phyloP scores from a whole-genome alignment of 352 stramenopile genomes.

The Globisporangium cederbergense region DNA sequence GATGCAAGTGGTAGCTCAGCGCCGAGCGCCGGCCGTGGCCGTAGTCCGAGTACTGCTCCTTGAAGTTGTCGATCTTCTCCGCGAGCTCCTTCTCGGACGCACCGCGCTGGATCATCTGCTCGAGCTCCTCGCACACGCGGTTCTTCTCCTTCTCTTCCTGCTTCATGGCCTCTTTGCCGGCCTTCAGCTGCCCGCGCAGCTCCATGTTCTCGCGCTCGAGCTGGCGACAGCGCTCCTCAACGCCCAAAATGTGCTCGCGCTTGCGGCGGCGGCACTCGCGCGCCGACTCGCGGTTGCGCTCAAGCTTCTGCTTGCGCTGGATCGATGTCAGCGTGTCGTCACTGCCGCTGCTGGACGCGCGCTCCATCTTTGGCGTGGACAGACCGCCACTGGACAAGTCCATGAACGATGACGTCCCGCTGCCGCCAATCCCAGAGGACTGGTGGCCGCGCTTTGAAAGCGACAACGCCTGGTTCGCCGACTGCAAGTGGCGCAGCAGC shows the following conservation, averaged over 20 bases:
- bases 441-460: constrained; percentile 46
- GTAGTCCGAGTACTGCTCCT: constrained; percentile 92
- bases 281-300: constrained; percentile 90
- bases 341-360: constrained; percentile 50
- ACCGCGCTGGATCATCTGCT: constrained; percentile 78
- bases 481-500: constrained; percentile 68
- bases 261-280: constrained; percentile 90
- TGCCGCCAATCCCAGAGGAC: constrained; percentile 9
- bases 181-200: constrained; percentile 87
- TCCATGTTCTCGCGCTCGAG: constrained; percentile 92
- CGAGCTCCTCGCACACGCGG: constrained; percentile 75
- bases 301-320: constrained; percentile 83
- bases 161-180: constrained; percentile 83
- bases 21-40: constrained; percentile 86
- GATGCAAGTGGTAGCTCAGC: constrained; percentile 89
- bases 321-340: constrained; percentile 40
- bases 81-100: constrained; percentile 87
- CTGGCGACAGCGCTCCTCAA: constrained; percentile 76
- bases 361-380: constrained; percentile 51
- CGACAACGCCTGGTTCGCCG: constrained; percentile 59
- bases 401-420: constrained; percentile 5
- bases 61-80: constrained; percentile 95
- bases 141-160: constrained; percentile 86
- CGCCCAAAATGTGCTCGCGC: constrained; percentile 75
- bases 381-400: not conserved